phyloP scores from a whole-genome alignment of 441 rosid genomes.

The Hura crepitans region DNA sequence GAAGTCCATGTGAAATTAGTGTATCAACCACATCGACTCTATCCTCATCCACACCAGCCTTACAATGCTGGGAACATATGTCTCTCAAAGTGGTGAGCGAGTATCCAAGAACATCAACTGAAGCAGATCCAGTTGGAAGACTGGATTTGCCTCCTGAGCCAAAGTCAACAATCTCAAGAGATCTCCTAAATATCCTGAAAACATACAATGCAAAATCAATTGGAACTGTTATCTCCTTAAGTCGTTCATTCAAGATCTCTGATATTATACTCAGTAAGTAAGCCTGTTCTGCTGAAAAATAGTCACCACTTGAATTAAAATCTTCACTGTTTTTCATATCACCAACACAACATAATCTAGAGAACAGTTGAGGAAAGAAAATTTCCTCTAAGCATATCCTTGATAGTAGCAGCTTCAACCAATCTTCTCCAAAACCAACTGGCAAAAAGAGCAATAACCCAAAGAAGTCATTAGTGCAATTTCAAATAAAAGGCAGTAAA shows the following conservation, averaged over 20 bases:
- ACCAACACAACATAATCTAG: constrained; percentile 22
- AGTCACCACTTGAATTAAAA: constrained; percentile 6
- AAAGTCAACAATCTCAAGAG: constrained; percentile 35
- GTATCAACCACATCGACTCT: constrained; percentile 31
- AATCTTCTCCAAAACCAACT: constrained; percentile 73
- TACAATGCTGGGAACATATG: constrained; percentile 45
- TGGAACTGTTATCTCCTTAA: constrained; percentile 40
- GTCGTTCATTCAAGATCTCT: constrained; percentile 53
- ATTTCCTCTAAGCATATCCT: constrained; percentile 54
- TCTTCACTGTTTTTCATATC: constrained; percentile 23
- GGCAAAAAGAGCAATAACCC: constrained; percentile 19
- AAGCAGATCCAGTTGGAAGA: constrained; percentile 56
- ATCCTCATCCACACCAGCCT: constrained; percentile 27
- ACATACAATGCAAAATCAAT: constrained; percentile 33
- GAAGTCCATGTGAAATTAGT: constrained; percentile 47
- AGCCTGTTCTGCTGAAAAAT: constrained; percentile 51
- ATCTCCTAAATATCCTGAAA: constrained; percentile 44
- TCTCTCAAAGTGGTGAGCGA: constrained; percentile 56
- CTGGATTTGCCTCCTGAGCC: constrained; percentile 34
- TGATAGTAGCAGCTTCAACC: constrained; percentile 71
- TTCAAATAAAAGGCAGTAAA: background rate
- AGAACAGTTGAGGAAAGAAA: constrained; percentile 46
- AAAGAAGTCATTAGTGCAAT: constrained; percentile 1
- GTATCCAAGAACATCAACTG: constrained; percentile 54
- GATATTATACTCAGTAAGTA: constrained; percentile 54